Evolutionary conservation across 148 eudicot species (phyloP), one percentile per base, ranked within the genome.

Genomic region (Rhododendron mucronatum): DNA sequence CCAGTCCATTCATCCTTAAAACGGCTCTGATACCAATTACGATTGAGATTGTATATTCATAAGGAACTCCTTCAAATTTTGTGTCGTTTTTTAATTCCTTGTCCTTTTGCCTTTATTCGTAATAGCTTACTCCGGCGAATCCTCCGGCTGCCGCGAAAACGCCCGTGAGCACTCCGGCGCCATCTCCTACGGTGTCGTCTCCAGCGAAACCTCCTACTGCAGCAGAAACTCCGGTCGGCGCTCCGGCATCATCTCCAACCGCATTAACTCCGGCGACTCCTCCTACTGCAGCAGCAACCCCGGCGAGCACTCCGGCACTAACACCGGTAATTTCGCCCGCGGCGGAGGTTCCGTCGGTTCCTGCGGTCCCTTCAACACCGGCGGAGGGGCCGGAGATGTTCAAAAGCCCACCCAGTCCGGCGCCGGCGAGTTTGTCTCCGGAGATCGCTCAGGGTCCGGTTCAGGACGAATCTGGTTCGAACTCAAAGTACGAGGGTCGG

Each of bases 381-480:
- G 71, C 89, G 4, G 88, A 41, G 63, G 45, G 77, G 3, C 90
- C 90, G 16, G 82, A 20, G 39, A 44, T 71, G 28, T 89, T 89
- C 44, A 20, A 88, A 41, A 87, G 88, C 88, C 80, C 87, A 45
- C 84, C 91, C 6, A 83, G 83, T 41, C 84, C 88, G 55, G 2
- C 57, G 44, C 69, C 84, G 50, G 83, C 63, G 78, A 53, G 84
- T 79, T 63, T 48, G 3, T 76, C 87, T 0, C 90, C 89, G 80
- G 91, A 88, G 59, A 84, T 69, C n/a, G 80, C 91, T 3, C 85
- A 63, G 47, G 88, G 90, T 74, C 85, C 88, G 5, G 48, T 51
- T 16, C 84, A 76, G 7, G 91, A 90, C 80, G 77, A 80, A 20
- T 88, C 90, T 21, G 85, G 90, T 26, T 83, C 88, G 39, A 63